Base-by-base conservation (phyloP, 805 yeast species). In the Barnettozyma californica region DNA sequence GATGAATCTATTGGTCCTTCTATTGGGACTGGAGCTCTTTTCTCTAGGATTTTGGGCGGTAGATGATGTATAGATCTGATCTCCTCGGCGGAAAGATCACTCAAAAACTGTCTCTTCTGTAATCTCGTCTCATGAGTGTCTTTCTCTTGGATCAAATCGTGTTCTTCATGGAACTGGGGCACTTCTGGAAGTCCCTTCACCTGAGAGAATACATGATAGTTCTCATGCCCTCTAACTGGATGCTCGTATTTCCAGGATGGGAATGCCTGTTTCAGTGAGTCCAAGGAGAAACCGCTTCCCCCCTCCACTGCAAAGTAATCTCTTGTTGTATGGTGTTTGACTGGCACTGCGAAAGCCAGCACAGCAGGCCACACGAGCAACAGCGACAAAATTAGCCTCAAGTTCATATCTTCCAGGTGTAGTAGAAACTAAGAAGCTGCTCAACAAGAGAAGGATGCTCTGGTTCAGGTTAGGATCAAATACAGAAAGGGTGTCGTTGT, bases 301-400 rank as follows among this genome's bases (percentile, higher is more conserved):
- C 82, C 55, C 53, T 85, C 88, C 16, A 86, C 71, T 8, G 86
- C 77, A 55, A 84, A 83, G 65, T 86, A 87, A 51, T 77, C 75
- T 40, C 73, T 71, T 18, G 53, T 52, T 4, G 57, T 67, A 62
- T 77, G 84, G 62, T 85, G 80, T 54, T 79, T 71, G n/a, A 42
- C 33, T 14, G 76, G 74, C 9, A 72, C 64, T 19, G 38, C 44
- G 3, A 41, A 48, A 11, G 45, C 39, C 13, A 43, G 9, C 10
- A 47, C 27, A 4, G 33, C 35, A 9, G 47, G 41, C 19, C 27
- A n/a, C 5, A 23, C 27, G 3, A 40, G 18, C 21, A 47, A 19
- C 19, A 47, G 25, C 14, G 50, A 34, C 19, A 39, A 9, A 40
- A 47, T 44, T 11, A 47, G 36, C 27, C 45, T 43, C 13, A 43